phyloP scores from a whole-genome alignment of 2,329 filamentous ascomycete genomes.

The Alternaria triticimaculans region DNA sequence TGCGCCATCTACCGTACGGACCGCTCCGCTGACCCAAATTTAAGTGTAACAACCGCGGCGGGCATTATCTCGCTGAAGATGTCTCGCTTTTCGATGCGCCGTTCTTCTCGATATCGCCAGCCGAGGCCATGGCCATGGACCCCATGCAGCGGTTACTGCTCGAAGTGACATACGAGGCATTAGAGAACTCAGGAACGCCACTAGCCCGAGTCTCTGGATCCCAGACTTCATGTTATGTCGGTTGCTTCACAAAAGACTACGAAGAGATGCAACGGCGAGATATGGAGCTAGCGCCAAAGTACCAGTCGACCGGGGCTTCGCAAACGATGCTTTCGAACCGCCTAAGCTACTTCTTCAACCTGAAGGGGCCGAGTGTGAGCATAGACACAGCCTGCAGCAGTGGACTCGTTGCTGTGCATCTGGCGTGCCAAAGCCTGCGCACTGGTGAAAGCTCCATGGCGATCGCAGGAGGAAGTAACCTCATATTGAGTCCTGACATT shows the following conservation, averaged over 20 bases:
- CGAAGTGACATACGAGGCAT: constrained; percentile 31
- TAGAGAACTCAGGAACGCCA: constrained; percentile 25
- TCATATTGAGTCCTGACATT: constrained; percentile 27
- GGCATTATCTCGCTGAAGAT: constrained; percentile 27
- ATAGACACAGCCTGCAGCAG: constrained; percentile 34
- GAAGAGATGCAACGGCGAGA: constrained; percentile 23
- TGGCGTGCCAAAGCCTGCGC: constrained; percentile 33
- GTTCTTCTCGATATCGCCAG: constrained; percentile 30
- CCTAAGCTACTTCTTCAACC: constrained; percentile 26
- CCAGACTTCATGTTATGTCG: constrained; percentile 27
- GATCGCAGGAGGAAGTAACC: constrained; percentile 24
- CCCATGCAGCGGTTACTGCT: constrained; percentile 33
- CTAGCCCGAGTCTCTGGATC: constrained; percentile 21
- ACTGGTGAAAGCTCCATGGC: constrained; percentile 31
- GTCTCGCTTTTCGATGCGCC: constrained; percentile 27
- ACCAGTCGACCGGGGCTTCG: constrained; percentile 19
- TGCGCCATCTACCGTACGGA: background rate
- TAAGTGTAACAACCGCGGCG: constrained; percentile 23
- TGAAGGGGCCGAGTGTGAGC: constrained; percentile 26
- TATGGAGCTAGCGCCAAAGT: constrained; percentile 19
- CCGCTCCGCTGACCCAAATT: background rate
- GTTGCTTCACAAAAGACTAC: constrained; percentile 25
- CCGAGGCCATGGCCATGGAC: constrained; percentile 34
- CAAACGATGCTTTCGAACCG: constrained; percentile 21
- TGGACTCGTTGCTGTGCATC: constrained; percentile 26